These are phyloP conservation scores for Fraxinus baroniana DNA, from an alignment of 305 asterid species.

Conservation along the genomic window DNA sequence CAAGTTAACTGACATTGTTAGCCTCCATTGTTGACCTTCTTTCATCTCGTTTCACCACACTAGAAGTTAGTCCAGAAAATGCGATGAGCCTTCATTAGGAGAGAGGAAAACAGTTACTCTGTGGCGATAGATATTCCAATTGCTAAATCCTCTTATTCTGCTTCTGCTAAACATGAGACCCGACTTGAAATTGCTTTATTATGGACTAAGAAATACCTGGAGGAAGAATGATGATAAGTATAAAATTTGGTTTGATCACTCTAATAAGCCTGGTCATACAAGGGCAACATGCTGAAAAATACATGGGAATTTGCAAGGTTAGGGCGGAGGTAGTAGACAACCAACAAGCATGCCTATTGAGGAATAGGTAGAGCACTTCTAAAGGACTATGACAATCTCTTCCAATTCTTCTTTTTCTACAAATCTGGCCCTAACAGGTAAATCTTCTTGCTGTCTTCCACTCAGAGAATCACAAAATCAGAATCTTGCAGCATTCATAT, in stretches of 20 bases:
- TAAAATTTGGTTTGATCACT: background rate
- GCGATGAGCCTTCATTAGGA: background rate
- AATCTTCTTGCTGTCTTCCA: background rate
- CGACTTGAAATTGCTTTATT: background rate
- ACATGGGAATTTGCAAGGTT: background rate
- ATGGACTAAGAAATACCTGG: background rate
- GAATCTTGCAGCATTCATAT: background rate
- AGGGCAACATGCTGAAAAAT: background rate
- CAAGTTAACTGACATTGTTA: background rate
- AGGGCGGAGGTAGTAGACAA: background rate
- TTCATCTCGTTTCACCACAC: background rate
- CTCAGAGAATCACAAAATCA: background rate
- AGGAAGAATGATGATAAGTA: background rate
- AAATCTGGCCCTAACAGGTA: background rate
- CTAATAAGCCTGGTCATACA: background rate
- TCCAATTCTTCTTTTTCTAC: background rate
- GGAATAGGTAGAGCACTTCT: background rate
- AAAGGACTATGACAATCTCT: background rate
- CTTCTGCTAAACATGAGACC: background rate
- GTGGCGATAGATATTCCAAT: background rate
- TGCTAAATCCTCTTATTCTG: background rate
- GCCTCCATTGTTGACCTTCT: background rate
- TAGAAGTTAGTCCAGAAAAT: background rate
- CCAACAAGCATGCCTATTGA: background rate
- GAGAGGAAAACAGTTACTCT: background rate